Percentiles rank a stretch among this genome's conserved stretches.
phyloP scores from a whole-genome alignment of 2,329 filamentous ascomycete genomes.

The Penicillium sp. region DNA sequence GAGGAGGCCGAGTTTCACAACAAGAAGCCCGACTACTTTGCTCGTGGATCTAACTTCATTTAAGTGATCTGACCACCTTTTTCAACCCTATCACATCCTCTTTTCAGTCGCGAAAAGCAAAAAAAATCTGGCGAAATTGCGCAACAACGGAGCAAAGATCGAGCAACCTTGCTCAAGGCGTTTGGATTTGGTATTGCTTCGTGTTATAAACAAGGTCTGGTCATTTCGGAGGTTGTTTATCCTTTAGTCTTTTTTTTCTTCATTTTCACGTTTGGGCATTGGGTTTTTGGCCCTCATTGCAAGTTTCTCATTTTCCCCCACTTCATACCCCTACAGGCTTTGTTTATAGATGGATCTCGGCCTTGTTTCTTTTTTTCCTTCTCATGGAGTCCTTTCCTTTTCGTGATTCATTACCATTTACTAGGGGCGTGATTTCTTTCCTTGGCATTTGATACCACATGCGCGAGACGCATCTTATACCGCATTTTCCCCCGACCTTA shows the following conservation, averaged over 20 bases:
- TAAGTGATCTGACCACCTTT: conserved; percentile 25
- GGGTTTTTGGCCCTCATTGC: conserved; percentile 22
- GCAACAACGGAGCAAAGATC: conserved; percentile 20
- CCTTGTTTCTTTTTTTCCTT: conserved; percentile 34
- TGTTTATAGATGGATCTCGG: conserved; percentile 38
- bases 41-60: conserved; percentile 54
- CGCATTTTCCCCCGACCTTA: conserved; percentile 21
- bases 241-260: conserved; percentile 14
- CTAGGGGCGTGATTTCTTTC: conserved; percentile 17
- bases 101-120: conserved; percentile 13
- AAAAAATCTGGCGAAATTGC: conserved; percentile 27
- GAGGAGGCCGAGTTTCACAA: conserved; percentile 91
- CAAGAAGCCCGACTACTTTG: conserved; percentile 77
- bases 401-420: conserved; percentile 20
- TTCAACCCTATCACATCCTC: conserved; percentile 13
- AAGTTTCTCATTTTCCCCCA: conserved; percentile 20
- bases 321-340: conserved; percentile 42
- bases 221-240: conserved; percentile 15
- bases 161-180: conserved; percentile 31
- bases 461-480: conserved; percentile 35
- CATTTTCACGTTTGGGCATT: conserved; percentile 24
- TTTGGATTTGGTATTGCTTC: conserved; percentile 28
- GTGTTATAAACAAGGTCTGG: conserved; percentile 23
- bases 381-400: conserved; percentile 27
- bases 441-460: conserved; percentile 33